phyloP scores from a whole-genome alignment of 2,329 filamentous ascomycete species.

The Leptosphaerulina australis region DNA sequence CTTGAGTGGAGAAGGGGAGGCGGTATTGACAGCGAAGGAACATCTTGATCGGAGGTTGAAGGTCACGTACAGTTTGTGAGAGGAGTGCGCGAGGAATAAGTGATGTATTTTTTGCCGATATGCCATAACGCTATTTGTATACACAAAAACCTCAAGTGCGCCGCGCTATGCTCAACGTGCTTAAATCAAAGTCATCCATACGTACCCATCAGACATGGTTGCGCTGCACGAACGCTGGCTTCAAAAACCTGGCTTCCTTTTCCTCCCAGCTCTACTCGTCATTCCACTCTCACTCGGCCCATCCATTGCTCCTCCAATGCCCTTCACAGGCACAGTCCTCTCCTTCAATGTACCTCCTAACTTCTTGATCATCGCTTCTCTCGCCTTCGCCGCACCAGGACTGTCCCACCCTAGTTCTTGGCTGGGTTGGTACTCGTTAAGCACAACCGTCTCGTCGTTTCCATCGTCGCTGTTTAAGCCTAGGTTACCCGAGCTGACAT shows the following conservation, averaged over 20 bases:
- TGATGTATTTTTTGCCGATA: background rate
- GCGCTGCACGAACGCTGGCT: background rate
- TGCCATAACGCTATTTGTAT: background rate
- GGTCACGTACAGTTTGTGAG: constrained; percentile 61
- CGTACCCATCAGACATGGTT: background rate
- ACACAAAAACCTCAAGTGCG: background rate
- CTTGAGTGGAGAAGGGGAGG: constrained; percentile 48
- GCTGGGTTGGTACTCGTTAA: constrained; percentile 42
- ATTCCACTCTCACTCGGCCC: constrained; percentile 31
- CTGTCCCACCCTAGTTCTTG: constrained; percentile 49
- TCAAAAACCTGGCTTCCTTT: constrained; percentile 27
- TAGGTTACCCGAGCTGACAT: constrained; percentile 29
- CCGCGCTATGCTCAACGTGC: background rate
- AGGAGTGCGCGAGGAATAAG: background rate
- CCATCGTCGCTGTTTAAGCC: constrained; percentile 27
- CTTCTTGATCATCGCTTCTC: constrained; percentile 45
- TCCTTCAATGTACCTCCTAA: constrained; percentile 45
- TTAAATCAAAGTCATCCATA: background rate
- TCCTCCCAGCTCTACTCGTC: constrained; percentile 33
- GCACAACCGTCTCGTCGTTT: constrained; percentile 24
- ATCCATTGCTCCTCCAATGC: constrained; percentile 46
- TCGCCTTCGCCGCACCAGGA: constrained; percentile 42
- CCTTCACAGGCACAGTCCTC: constrained; percentile 33
- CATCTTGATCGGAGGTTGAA: constrained; percentile 64
- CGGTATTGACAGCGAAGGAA: constrained; percentile 62